Evolutionary conservation across 1,139 yeast genomes (phyloP).

Genomic region (Candida pseudocylindracea): DNA sequence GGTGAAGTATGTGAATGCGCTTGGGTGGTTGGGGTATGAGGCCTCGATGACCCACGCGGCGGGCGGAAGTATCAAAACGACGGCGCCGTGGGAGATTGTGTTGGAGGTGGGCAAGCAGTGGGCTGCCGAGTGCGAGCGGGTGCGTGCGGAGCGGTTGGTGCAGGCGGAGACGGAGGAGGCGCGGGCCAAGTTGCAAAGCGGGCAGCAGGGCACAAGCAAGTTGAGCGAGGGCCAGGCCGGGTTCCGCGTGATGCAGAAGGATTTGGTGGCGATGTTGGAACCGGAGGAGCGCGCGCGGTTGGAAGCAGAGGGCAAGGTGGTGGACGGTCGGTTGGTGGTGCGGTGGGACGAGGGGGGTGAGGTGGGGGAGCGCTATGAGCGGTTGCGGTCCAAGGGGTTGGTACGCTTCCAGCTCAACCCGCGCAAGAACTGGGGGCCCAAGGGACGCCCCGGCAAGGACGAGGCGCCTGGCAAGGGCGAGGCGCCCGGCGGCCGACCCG

Average conservation of each 20-base stretch:
- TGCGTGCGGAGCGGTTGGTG: conserved; percentile 11
- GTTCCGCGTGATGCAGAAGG: conserved; percentile 25
- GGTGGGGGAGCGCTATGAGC: conserved; percentile 29
- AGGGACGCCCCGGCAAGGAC: conserved; percentile 31
- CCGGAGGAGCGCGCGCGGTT: too few relatives aligned
- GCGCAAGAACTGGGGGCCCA: conserved; percentile 91
- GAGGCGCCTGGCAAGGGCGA: too few relatives aligned
- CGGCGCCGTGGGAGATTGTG: conserved; percentile 66
- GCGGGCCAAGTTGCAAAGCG: conserved; percentile 6
- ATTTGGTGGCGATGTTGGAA: too few relatives aligned
- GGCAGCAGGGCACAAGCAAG: conserved; percentile 1
- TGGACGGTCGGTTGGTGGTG: conserved; percentile 11
- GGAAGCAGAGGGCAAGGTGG: too few relatives aligned
- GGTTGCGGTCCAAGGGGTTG: conserved; percentile 51
- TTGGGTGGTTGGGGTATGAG: conserved; percentile 67
- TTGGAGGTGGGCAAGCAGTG: conserved; percentile 57
- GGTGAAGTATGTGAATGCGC: conserved; percentile 46
- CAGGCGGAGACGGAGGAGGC: conserved; percentile 5
- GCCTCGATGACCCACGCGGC: conserved; percentile 80
- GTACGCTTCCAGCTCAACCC: conserved; percentile 86
- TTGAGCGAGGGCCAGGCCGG: conserved; percentile 31
- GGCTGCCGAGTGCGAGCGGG: conserved; percentile 12
- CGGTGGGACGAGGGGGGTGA: conserved; percentile 26
- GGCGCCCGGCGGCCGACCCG: too few relatives aligned
- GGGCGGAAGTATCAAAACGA: conserved; percentile 69